A percentile compares a stretch with the other conserved stretches of the same genome.
phyloP scores from a whole-genome alignment of 2,329 filamentous ascomycete genomes.

The Thelonectria discophora region DNA sequence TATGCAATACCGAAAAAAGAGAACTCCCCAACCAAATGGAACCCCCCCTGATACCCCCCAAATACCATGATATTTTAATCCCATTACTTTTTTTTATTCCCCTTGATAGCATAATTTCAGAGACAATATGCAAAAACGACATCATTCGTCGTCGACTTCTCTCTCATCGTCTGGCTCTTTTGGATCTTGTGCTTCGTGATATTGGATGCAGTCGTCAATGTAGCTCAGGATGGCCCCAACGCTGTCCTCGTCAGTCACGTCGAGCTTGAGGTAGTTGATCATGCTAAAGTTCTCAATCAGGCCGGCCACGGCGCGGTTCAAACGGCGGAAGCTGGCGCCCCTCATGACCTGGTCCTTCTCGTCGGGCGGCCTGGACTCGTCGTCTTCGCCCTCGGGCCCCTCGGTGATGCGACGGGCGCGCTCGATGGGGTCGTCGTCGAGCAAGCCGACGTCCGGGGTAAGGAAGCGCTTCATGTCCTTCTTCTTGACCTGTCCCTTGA shows the following conservation, averaged over 20 bases:
- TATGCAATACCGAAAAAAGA: conserved; percentile 40
- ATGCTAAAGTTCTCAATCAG: conserved; percentile 98
- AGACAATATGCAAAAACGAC: not conserved
- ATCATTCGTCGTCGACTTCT: conserved; percentile 51
- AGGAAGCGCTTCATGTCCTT: conserved; percentile 90
- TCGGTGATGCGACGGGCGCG: conserved; percentile 51
- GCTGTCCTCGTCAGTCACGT: conserved; percentile 92
- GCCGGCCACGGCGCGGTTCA: conserved; percentile 88
- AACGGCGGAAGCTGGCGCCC: conserved; percentile 79
- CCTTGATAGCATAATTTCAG: conserved; percentile 4
- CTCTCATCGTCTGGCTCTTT: conserved; percentile 75
- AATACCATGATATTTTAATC: conserved; percentile 20
- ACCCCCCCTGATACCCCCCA: conserved; percentile 18
- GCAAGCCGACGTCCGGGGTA: conserved; percentile 81
- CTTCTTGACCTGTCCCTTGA: conserved; percentile 87
- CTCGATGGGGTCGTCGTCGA: conserved; percentile 80
- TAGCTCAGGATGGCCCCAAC: conserved; percentile 85
- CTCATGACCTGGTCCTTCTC: conserved; percentile 78
- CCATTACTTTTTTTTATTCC: conserved; percentile 8
- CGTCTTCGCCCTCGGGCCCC: conserved; percentile 55
- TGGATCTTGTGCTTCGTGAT: conserved; percentile 91
- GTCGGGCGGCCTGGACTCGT: conserved; percentile 67
- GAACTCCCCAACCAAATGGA: conserved; percentile 30
- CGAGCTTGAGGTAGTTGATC: conserved; percentile 92
- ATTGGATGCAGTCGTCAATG: conserved; percentile 94